Percentiles rank a stretch among this genome's conserved stretches.
These are phyloP conservation scores for Globisporangium perplexum DNA, from an alignment of 352 stramenopile species.

Conservation along the genomic window DNA sequence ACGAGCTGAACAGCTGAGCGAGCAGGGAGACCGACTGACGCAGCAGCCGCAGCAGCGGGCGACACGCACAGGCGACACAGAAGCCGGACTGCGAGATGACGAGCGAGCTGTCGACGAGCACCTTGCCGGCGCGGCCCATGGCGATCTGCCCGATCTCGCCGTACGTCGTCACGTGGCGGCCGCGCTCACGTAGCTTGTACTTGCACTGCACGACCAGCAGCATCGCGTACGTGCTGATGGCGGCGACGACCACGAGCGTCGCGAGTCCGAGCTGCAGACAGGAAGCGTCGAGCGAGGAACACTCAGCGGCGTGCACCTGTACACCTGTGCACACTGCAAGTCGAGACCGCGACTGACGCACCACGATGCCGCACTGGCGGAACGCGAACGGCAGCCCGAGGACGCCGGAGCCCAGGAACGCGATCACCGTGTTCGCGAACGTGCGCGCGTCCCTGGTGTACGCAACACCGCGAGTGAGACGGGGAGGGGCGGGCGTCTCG, in stretches of 20 bases:
- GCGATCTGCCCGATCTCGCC: conserved; percentile 83
- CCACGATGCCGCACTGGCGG: conserved; percentile 79
- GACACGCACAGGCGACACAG: conserved; percentile 74
- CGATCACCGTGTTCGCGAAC: conserved; percentile 85
- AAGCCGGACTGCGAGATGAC: conserved; percentile 88
- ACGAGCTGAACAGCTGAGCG: neutral
- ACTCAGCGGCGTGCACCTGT: too few species aligned
- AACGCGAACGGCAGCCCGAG: conserved; percentile 90
- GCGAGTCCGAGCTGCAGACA: conserved; percentile 45
- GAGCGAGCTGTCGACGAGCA: conserved; percentile 80
- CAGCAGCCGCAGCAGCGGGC: too few species aligned
- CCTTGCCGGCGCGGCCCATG: conserved; percentile 56
- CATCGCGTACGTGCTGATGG: conserved; percentile 67
- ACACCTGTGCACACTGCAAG: too few species aligned
- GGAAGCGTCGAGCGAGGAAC: too few species aligned
- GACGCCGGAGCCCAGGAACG: conserved; percentile 89
- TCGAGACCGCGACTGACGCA: too few species aligned
- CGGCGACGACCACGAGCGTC: conserved; percentile 44
- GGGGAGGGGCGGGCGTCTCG: too few species aligned
- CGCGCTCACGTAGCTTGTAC: conserved; percentile 59
- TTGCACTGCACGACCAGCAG: conserved; percentile 77
- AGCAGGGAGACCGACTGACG: neutral
- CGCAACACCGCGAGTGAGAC: neutral
- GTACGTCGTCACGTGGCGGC: conserved; percentile 59
- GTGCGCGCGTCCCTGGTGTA: conserved; percentile 40